phyloP scores from a whole-genome alignment of 1,139 yeast genomes.

The Pichia sp. region DNA sequence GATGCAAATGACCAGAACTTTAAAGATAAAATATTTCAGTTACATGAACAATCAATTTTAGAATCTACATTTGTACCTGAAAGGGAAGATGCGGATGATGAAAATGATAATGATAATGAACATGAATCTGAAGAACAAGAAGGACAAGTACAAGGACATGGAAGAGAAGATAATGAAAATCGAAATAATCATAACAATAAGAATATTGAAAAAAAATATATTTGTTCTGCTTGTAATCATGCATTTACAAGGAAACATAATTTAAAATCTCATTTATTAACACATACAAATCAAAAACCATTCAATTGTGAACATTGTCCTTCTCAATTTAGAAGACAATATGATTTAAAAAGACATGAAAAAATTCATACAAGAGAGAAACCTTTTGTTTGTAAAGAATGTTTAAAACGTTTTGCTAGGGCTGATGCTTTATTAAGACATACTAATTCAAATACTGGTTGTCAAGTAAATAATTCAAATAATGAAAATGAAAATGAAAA shows the following conservation, averaged over 20 bases:
- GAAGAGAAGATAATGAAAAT: not conserved
- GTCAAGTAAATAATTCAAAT: slow-evolving; percentile 13
- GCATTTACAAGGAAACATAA: slow-evolving; percentile 67
- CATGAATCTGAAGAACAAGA: not conserved
- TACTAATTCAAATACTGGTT: slow-evolving; percentile 36
- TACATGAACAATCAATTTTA: not conserved
- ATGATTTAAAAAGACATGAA: slow-evolving; percentile 70
- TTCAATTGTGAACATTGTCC: slow-evolving; percentile 61
- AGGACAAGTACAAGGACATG: too few species aligned
- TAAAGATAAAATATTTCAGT: not conserved
- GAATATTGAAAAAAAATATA: not conserved
- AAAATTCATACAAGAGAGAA: slow-evolving; percentile 73
- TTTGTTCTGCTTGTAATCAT: slow-evolving; percentile 54
- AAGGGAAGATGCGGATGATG: too few species aligned
- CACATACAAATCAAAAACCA: slow-evolving; percentile 63
- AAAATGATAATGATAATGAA: not conserved
- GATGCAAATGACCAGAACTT: not conserved
- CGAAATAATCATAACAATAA: not conserved
- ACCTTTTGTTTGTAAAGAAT: slow-evolving; percentile 56
- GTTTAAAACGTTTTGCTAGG: slow-evolving; percentile 66
- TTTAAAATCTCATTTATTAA: slow-evolving; percentile 64
- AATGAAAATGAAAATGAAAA: not conserved
- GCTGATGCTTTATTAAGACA: slow-evolving; percentile 67
- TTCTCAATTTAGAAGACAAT: slow-evolving; percentile 60
- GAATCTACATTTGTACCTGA: not conserved